These are phyloP conservation scores for Leptodermis oblonga DNA, from an alignment of 257 asterid genomes.

Conservation along the genomic window DNA sequence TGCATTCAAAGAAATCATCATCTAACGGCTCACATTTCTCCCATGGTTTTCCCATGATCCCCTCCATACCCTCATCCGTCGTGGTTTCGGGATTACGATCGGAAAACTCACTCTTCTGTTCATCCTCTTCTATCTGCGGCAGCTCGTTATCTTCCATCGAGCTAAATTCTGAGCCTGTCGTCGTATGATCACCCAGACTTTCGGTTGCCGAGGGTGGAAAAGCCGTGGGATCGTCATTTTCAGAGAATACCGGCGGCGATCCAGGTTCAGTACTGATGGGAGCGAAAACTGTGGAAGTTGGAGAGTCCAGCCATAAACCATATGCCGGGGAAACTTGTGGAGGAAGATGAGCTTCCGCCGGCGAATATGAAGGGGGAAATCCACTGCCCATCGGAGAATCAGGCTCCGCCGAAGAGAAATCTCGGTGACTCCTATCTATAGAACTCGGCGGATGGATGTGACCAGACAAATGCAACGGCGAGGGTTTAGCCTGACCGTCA, in stretches of 20 bases:
- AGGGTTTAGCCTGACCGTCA: background rate
- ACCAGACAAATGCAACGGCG: background rate
- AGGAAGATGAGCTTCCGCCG: background rate
- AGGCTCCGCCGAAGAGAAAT: conserved; percentile 3
- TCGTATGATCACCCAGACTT: background rate
- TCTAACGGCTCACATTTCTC: background rate
- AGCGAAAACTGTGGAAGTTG: background rate
- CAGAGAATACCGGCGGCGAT: conserved; percentile 15
- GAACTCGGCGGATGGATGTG: conserved; percentile 12
- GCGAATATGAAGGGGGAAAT: background rate
- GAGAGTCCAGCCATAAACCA: conserved; percentile 4
- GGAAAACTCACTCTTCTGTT: background rate
- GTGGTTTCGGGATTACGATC: background rate
- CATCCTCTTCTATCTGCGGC: background rate
- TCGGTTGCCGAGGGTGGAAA: conserved; percentile 9
- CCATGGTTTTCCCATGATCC: conserved; percentile 10
- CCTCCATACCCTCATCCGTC: conserved; percentile 8
- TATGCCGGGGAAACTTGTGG: conserved; percentile 13
- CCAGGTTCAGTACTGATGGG: conserved; percentile 6
- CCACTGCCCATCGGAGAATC: conserved; percentile 9
- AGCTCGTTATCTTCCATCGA: background rate
- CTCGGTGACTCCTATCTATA: background rate
- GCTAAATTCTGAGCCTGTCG: background rate
- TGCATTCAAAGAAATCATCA: conserved; percentile 13
- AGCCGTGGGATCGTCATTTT: conserved; percentile 19